Evolutionary conservation across 805 yeast species (phyloP).

Genomic region (Candida xiaguanensis): DNA sequence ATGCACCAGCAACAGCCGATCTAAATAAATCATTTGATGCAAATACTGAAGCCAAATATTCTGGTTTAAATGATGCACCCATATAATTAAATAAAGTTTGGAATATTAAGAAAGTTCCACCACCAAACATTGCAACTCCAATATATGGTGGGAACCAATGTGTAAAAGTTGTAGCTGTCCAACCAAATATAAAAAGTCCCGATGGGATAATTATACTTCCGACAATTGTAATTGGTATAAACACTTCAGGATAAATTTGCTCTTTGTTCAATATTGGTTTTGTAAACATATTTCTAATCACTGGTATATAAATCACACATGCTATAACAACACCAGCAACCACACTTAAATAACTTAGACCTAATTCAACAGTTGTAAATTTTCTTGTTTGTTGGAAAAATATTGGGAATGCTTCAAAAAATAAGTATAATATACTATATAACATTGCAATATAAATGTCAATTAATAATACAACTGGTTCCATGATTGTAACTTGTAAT

Average conservation of each 20-base stretch:
- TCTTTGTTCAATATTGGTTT: slow-evolving; percentile 18
- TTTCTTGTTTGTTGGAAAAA: slow-evolving; percentile 42
- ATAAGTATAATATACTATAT: slow-evolving; percentile 52
- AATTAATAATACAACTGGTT: slow-evolving; percentile 55
- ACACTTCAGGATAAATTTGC: slow-evolving; percentile 37
- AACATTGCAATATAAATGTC: slow-evolving; percentile 49
- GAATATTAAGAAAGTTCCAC: slow-evolving; percentile 44
- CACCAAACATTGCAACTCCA: slow-evolving; percentile 37
- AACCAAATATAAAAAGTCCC: slow-evolving; percentile 45
- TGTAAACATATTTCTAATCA: slow-evolving; percentile 22
- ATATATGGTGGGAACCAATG: slow-evolving; percentile 52
- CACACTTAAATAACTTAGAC: slow-evolving; percentile 44
- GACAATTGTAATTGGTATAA: slow-evolving; percentile 38
- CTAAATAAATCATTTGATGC: slow-evolving; percentile 55
- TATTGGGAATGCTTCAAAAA: slow-evolving; percentile 62
- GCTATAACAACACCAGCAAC: slow-evolving; percentile 48
- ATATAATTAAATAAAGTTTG: slow-evolving; percentile 51
- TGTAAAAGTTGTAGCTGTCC: slow-evolving; percentile 39
- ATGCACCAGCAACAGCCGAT: slow-evolving; percentile 51
- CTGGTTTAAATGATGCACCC: slow-evolving; percentile 39
- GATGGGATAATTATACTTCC: slow-evolving; percentile 42
- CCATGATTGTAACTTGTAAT: slow-evolving; percentile 43
- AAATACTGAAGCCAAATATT: slow-evolving; percentile 54
- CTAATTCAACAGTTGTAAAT: slow-evolving; percentile 47
- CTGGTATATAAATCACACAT: slow-evolving; percentile 23